phyloP scores from a whole-genome alignment of 257 asterid species.

The Solanum chilense region DNA sequence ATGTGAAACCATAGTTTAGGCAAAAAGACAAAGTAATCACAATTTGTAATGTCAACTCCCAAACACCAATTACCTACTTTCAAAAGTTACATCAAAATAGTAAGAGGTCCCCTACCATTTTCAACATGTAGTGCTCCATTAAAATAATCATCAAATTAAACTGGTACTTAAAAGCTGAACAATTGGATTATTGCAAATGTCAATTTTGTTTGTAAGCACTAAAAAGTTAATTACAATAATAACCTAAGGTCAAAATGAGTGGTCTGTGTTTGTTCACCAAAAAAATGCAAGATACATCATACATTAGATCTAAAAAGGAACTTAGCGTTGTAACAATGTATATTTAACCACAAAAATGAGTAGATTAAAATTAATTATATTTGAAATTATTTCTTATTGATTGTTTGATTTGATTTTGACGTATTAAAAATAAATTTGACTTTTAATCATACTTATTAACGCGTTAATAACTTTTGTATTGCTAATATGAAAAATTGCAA shows the following conservation, averaged over 20 bases:
- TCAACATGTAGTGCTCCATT: background rate
- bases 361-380: background rate
- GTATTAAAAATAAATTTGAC: background rate
- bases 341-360: background rate
- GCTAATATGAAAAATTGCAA: background rate
- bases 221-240: background rate
- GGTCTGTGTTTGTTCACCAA: background rate
- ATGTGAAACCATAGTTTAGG: background rate
- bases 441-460: background rate
- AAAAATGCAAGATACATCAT: background rate
- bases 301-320: background rate
- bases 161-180: background rate
- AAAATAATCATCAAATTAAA: background rate
- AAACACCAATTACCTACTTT: background rate
- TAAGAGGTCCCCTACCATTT: background rate
- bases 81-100: background rate
- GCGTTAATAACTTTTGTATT: background rate
- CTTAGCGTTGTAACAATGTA: background rate
- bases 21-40: background rate
- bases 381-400: background rate
- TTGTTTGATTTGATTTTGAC: background rate
- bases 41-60: background rate
- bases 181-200: background rate
- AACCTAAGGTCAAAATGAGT: background rate
- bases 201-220: background rate